Evolutionary conservation across 768 basidiomycete genomes (phyloP), one percentile per base, ranked within the genome.

Genomic region (Galerina sulciceps): DNA sequence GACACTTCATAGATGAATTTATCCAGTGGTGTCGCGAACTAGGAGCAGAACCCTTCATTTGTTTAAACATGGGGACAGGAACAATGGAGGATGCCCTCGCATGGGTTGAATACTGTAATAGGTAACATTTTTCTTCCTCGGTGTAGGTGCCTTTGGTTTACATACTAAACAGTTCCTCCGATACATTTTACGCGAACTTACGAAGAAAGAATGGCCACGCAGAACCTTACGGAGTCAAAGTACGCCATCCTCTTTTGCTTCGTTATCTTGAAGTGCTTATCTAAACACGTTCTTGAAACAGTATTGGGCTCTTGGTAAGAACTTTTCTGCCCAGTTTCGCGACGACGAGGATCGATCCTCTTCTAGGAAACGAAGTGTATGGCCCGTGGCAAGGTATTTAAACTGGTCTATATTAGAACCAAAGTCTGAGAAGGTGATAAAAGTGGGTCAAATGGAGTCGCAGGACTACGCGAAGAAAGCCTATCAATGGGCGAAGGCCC

Each of bases 91-190:
- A 86, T 41, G 85, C 85, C 0, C 69, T 88, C 20, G 79, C 76
- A 6, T 86, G 83, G 85, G 56, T 87, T 14, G 86, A 88, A 59
- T 88, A 87, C 68, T 86, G 85, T 66, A 87, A 87, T 58, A 81
- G 83, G 77, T 75, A 36, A 34, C 14, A 20, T 40, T 2, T 48
- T 31, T 20, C 26, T 8, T 20, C 34, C 22, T 6, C n/a, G 8
- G 15, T 3, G 11, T 17, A 9, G 20, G 10, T 1, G 43, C 1
- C 13, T 6, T 22, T 50, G 15, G n/a, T 36, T 15, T 43, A 31
- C 2, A 31, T 10, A 2, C 5, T 31, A 10, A 13, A 31, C 35
- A 76, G 75, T 59, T 71, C 75, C 14, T 67, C 74, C 17, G 74
- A 78, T 59, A 79, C 77, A 1, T 72, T 78, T 65, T 86, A 83